Conservation (phyloP, 257 asterid species). For the Ophiorrhiza pumila region DNA sequence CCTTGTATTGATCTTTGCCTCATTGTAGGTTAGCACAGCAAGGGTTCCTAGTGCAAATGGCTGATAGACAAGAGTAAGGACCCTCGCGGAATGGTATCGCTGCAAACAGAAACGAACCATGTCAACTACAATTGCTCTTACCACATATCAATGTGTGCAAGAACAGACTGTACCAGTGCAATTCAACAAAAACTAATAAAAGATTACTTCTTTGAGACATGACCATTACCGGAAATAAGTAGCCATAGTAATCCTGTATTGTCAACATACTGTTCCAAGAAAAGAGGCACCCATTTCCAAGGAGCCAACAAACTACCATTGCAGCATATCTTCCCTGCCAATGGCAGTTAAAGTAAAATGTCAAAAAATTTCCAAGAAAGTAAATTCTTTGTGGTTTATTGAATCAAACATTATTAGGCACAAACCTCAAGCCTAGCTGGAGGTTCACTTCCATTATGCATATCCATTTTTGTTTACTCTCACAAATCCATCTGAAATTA, state of each 20-base stretch:
- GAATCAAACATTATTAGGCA: neutral
- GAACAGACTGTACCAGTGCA: neutral
- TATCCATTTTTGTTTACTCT: constrained; percentile 9
- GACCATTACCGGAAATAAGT: constrained; percentile 34
- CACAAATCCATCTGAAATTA: neutral
- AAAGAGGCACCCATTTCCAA: constrained; percentile 45
- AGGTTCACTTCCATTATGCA: neutral
- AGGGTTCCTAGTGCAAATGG: constrained; percentile 52
- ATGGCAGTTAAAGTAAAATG: neutral
- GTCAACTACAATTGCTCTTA: neutral
- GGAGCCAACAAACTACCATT: constrained; percentile 40
- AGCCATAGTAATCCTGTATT: constrained; percentile 36
- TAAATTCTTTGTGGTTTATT: neutral
- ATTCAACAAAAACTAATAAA: neutral
- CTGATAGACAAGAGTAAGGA: constrained; percentile 51
- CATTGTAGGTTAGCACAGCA: constrained; percentile 34
- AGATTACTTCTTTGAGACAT: neutral
- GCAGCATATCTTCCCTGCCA: constrained; percentile 35
- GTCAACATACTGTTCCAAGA: constrained; percentile 46
- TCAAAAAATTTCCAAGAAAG: neutral
- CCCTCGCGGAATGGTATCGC: constrained; percentile 44
- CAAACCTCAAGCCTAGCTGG: constrained; percentile 30
- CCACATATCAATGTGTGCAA: neutral
- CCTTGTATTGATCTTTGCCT: constrained; percentile 46
- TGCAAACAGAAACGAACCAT: constrained; percentile 8